These are phyloP conservation scores for Leccinum uliginosum DNA, from an alignment of 768 basidiomycete genomes.

Conservation along the genomic window DNA sequence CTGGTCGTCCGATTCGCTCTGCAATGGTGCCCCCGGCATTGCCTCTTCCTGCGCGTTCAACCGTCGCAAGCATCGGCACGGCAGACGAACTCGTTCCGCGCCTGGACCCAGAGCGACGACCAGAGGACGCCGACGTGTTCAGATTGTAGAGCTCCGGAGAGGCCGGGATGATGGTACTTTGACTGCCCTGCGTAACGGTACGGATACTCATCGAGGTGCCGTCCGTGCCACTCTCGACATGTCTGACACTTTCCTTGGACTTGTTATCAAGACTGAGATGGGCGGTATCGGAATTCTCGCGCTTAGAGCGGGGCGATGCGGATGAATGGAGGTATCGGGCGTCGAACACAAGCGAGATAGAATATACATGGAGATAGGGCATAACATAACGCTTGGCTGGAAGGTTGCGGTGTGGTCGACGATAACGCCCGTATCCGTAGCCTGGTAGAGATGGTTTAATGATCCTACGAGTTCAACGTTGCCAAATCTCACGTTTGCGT, in stretches of 20 bases:
- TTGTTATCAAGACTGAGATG: background rate
- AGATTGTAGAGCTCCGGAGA: constrained; percentile 4
- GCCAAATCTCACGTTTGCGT: constrained; percentile 51
- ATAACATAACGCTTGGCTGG: constrained; percentile 28
- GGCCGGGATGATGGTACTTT: constrained; percentile 15
- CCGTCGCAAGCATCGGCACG: constrained; percentile 19
- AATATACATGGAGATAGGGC: constrained; percentile 36
- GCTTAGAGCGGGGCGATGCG: constrained; percentile 18
- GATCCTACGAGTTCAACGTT: constrained; percentile 45
- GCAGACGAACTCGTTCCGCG: background rate
- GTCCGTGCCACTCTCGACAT: constrained; percentile 13
- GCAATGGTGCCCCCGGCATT: background rate
- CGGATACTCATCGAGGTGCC: constrained; percentile 19
- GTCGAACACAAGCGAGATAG: constrained; percentile 32
- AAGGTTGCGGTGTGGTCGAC: constrained; percentile 10
- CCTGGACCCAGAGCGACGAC: background rate
- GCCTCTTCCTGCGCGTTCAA: constrained; percentile 13
- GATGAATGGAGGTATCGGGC: constrained; percentile 29
- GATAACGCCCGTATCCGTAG: constrained; percentile 63
- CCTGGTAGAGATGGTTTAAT: constrained; percentile 73
- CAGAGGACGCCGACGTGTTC: constrained; percentile 9
- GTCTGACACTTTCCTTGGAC: background rate
- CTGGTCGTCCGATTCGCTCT: background rate
- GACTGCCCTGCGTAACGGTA: constrained; percentile 18
- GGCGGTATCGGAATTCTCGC: constrained; percentile 9